These are phyloP conservation scores for Fraxinus angustifolia DNA, from an alignment of 305 asterid species.

Conservation along the genomic window DNA sequence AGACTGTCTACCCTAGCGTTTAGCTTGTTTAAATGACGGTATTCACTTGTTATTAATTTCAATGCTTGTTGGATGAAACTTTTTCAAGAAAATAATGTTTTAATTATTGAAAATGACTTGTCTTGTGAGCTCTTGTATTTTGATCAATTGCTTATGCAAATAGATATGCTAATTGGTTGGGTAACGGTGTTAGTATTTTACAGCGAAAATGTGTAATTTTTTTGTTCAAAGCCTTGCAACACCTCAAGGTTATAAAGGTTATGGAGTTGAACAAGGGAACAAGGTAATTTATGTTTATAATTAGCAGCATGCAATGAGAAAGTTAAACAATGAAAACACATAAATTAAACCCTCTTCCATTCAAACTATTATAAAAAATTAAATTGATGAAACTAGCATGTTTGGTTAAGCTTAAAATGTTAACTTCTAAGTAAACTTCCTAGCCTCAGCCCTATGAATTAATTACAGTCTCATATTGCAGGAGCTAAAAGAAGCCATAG, in stretches of 20 bases:
- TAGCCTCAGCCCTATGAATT: background rate
- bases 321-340: background rate
- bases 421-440: background rate
- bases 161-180: too few relatives aligned
- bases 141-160: too few relatives aligned
- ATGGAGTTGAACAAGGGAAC: conserved; percentile 82
- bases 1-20: background rate
- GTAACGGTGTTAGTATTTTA: too few relatives aligned
- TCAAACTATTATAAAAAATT: background rate
- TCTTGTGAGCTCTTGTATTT: too few relatives aligned
- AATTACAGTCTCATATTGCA: conserved; percentile 20
- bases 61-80: background rate
- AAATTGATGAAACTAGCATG: background rate
- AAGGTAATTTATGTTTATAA: conserved; percentile 31
- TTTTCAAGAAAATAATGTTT: too few relatives aligned
- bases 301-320: background rate
- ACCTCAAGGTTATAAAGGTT: conserved; percentile 66
- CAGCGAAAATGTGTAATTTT: too few relatives aligned
- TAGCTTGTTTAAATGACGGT: background rate
- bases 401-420: background rate
- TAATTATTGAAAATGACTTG: too few relatives aligned
- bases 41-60: background rate
- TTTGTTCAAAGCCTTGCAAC: conserved; percentile 74
- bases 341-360: background rate
- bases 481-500: conserved; percentile 66